Evolutionary conservation across 345 rosid species (phyloP), one percentile per base, ranked within the genome.

Genomic region (Lumnitzera racemosa): DNA sequence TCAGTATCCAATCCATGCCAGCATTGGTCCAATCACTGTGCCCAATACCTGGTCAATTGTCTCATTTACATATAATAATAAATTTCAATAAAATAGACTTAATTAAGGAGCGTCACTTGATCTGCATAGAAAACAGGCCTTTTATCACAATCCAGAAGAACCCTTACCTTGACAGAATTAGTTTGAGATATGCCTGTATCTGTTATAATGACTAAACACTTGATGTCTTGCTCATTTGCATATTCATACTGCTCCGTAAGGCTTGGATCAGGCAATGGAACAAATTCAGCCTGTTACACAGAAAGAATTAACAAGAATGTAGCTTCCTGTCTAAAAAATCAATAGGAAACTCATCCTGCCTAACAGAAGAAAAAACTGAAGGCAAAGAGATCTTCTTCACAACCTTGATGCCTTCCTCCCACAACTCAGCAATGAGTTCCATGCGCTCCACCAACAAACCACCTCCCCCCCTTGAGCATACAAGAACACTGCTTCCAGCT

Each of bases 391-490:
- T 64, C 57, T 46, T 50, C 53, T 52, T 56, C 65, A 25, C 61
- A n/a, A 92, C 98, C 96, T 84, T 92, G 63, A 92, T 87, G 69
- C 83, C 82, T 69, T 78, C 84, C 61, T 82, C 80, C 98, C 98
- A 92, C 24, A 92, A 76, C 70, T 89, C 88, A 49, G 94, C 82
- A 71, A 75, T 94, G 63, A 92, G 87, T 65, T 82, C 89, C 96
- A 92, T 92, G 56, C 98, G 95, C 72, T 92, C 89, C 60, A 74
- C 73, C 78, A 92, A 78, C 71, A 92, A 78, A 64, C 98, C 96
- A 8, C 98, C 98, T 3, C 98, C 98, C 66, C 98, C 98, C 76
- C 81, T 87, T 69, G 98, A 92, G 78, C 98, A 92, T 66, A 92
- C 89, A 63, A 92, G 98, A 58, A 92, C 71, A 55, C 64, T 77